These are phyloP conservation scores for Penicillium sp. DNA, from an alignment of 2,329 filamentous ascomycete species.

Conservation along the genomic window DNA sequence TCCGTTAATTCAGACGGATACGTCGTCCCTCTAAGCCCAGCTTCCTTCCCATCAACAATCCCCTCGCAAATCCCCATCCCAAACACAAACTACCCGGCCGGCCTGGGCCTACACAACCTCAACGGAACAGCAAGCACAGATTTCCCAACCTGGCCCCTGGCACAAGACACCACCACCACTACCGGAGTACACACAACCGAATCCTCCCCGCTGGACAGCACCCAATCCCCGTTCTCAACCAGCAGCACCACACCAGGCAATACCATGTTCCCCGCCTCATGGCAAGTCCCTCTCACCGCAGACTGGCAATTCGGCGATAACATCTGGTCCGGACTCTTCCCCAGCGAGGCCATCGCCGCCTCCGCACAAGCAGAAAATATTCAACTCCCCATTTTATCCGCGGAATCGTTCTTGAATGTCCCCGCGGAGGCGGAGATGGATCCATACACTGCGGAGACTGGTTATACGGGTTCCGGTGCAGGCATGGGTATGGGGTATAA, in stretches of 20 bases:
- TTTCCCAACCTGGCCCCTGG: slow-evolving; percentile 24
- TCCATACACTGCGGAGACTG: background rate
- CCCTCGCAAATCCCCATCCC: slow-evolving; percentile 12
- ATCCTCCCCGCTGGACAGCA: slow-evolving; percentile 20
- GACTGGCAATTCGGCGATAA: slow-evolving; percentile 70
- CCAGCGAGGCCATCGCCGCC: slow-evolving; percentile 20
- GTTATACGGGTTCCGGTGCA: background rate
- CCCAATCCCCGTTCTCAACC: slow-evolving; percentile 35
- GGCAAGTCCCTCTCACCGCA: slow-evolving; percentile 87
- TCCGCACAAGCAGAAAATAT: slow-evolving; percentile 16
- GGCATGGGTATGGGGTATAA: slow-evolving; percentile 13
- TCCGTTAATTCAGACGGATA: slow-evolving; percentile 43
- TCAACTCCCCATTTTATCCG: slow-evolving; percentile 25
- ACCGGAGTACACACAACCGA: background rate
- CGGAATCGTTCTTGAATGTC: slow-evolving; percentile 29
- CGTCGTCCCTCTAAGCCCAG: slow-evolving; percentile 38
- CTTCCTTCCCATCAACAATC: slow-evolving; percentile 14
- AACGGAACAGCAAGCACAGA: slow-evolving; percentile 9
- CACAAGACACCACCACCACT: slow-evolving; percentile 12
- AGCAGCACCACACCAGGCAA: slow-evolving; percentile 21
- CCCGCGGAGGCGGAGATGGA: background rate
- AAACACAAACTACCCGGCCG: slow-evolving; percentile 10
- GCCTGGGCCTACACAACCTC: slow-evolving; percentile 17
- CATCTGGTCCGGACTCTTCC: slow-evolving; percentile 35
- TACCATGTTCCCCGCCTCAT: slow-evolving; percentile 65